These are phyloP conservation scores for Stipa capillata DNA, from an alignment of 176 grass and related monocot genomes.

Conservation along the genomic window DNA sequence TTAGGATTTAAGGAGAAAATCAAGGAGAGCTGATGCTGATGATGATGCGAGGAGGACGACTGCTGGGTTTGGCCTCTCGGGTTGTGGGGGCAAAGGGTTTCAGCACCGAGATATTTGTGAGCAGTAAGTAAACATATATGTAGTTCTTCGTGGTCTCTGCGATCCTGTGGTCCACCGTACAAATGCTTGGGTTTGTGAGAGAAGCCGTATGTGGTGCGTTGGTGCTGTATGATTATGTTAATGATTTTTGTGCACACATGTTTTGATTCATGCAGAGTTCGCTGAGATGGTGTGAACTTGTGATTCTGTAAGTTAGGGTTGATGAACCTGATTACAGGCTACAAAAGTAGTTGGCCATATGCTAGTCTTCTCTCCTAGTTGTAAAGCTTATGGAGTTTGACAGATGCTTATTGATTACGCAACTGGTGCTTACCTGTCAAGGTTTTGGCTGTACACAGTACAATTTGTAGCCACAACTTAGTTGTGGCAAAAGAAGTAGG, in stretches of 20 bases:
- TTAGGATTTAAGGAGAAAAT: not conserved
- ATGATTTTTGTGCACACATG: too few relatives aligned
- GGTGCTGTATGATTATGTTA: too few relatives aligned
- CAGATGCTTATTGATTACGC: not conserved
- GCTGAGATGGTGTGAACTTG: too few relatives aligned
- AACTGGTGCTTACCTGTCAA: not conserved
- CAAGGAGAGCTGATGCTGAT: not conserved
- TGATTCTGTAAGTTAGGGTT: too few relatives aligned
- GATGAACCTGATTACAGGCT: not conserved
- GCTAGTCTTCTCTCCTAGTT: not conserved
- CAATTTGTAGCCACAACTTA: not conserved
- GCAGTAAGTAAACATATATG: conserved; percentile 16
- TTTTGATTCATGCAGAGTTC: too few relatives aligned
- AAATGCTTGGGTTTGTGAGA: not conserved
- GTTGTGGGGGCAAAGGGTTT: not conserved
- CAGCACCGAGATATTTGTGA: conserved; percentile 31
- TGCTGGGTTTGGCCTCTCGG: conserved; percentile 1
- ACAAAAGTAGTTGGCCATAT: not conserved
- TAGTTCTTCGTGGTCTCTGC: not conserved
- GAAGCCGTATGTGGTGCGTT: too few relatives aligned
- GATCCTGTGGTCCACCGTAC: not conserved
- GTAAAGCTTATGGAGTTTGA: not conserved
- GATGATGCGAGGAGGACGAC: not conserved
- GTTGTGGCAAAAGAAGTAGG: not conserved
- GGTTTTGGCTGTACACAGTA: not conserved